These are phyloP conservation scores for Clonostachys byssicola DNA, from an alignment of 2,329 filamentous ascomycete genomes.

Conservation along the genomic window DNA sequence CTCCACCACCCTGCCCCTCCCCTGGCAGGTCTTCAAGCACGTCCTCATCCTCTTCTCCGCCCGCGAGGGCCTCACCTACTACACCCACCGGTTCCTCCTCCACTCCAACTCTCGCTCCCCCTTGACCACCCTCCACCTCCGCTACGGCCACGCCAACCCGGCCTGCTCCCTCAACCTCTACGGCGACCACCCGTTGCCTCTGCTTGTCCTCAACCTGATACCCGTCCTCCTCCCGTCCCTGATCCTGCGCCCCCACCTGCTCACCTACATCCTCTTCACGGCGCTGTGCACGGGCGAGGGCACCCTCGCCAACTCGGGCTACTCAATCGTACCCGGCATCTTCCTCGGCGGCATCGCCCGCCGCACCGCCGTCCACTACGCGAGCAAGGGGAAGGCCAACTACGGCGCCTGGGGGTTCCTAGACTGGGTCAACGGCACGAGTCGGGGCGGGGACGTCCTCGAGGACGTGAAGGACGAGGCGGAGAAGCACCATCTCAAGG, in stretches of 20 bases:
- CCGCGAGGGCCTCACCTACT: constrained; percentile 63
- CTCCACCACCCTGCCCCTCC: constrained; percentile 42
- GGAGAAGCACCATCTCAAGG: constrained; percentile 49
- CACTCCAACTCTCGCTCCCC: constrained; percentile 37
- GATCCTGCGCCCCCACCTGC: constrained; percentile 62
- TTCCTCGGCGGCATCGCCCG: constrained; percentile 45
- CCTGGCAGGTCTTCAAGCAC: constrained; percentile 49
- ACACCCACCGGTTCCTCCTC: constrained; percentile 68
- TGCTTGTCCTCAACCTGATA: constrained; percentile 58
- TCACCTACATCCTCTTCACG: constrained; percentile 67
- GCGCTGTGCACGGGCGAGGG: constrained; percentile 62
- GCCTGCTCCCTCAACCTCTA: constrained; percentile 54
- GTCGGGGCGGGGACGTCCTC: constrained; percentile 43
- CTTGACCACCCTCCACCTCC: constrained; percentile 34
- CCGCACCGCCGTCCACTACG: constrained; percentile 46
- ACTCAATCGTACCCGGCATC: constrained; percentile 52
- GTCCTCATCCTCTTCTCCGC: constrained; percentile 33
- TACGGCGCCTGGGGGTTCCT: constrained; percentile 58
- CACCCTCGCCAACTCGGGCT: constrained; percentile 63
- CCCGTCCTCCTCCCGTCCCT: constrained; percentile 64
- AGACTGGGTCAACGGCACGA: constrained; percentile 58
- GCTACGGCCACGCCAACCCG: constrained; percentile 44
- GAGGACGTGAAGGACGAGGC: constrained; percentile 52
- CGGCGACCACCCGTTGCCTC: constrained; percentile 64
- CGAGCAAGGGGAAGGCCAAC: constrained; percentile 50